Conservation (phyloP, 306 rosid genomes). For the Crataegus laevigata region DNA sequence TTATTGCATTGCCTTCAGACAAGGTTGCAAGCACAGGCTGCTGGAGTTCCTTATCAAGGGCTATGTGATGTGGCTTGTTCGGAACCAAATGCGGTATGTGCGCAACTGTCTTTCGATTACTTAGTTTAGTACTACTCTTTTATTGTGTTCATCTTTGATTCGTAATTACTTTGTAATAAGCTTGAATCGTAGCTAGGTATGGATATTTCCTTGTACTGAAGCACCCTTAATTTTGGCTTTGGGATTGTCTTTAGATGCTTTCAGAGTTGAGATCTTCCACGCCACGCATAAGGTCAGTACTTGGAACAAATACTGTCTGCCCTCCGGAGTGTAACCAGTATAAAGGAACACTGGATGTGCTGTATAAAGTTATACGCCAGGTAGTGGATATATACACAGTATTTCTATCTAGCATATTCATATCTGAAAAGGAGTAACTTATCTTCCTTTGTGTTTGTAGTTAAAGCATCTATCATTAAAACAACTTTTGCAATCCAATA, state of each 20-base stretch:
- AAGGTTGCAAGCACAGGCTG: constrained; percentile 94
- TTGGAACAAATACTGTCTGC: constrained; percentile 40
- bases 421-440: not conserved
- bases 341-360: constrained; percentile 74
- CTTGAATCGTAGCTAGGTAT: not conserved
- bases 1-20: constrained; percentile 45
- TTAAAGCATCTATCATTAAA: not conserved
- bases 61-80: constrained; percentile 31
- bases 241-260: constrained; percentile 33
- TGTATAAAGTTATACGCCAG: constrained; percentile 71
- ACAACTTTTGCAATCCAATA: not conserved
- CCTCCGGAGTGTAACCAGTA: constrained; percentile 42
- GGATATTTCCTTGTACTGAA: not conserved
- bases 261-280: constrained; percentile 33
- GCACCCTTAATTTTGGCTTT: constrained; percentile 3
- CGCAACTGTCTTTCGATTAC: not conserved
- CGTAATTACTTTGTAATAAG: not conserved
- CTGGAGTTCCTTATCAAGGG: constrained; percentile 73
- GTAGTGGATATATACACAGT: constrained; percentile 26
- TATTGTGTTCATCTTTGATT: not conserved
- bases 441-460: not conserved
- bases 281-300: constrained; percentile 13
- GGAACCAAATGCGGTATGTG: constrained; percentile 45
- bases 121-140: not conserved
- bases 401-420: not conserved